A percentile compares a stretch with the other conserved stretches of the same genome.
Conservation (phyloP, 805 yeast species). For the Henningerozyma blattae region DNA sequence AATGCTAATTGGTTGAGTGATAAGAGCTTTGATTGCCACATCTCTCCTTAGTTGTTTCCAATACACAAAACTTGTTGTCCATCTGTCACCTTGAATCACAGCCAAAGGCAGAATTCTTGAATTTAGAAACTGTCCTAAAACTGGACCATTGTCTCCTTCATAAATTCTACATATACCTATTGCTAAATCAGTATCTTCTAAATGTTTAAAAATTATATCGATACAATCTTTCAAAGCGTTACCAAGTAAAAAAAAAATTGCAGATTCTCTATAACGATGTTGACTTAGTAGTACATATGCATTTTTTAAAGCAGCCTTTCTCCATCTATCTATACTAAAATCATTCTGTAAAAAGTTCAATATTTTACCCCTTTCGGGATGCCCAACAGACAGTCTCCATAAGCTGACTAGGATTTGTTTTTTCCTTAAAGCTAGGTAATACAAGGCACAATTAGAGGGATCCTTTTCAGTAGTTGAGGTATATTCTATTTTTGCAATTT, state of each 20-base stretch:
- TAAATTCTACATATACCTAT: constrained; percentile 70
- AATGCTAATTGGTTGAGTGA: constrained; percentile 39
- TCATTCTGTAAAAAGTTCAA: constrained; percentile 65
- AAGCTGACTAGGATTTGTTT: constrained; percentile 66
- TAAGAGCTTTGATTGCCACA: constrained; percentile 50
- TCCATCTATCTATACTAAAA: constrained; percentile 67
- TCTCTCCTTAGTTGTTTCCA: constrained; percentile 46
- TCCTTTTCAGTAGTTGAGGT: constrained; percentile 42
- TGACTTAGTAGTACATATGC: constrained; percentile 85
- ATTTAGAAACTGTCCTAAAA: constrained; percentile 36
- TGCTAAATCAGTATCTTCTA: constrained; percentile 62
- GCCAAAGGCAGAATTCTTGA: constrained; percentile 44
- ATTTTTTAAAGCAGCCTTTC: constrained; percentile 78
- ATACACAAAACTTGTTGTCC: constrained; percentile 73
- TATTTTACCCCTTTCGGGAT: constrained; percentile 77
- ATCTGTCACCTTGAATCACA: constrained; percentile 52
- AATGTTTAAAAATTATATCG: constrained; percentile 54
- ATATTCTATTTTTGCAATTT: constrained; percentile 63
- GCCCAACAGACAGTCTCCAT: constrained; percentile 69
- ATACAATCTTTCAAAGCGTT: constrained; percentile 67
- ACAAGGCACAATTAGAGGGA: constrained; percentile 64
- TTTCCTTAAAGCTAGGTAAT: constrained; percentile 66
- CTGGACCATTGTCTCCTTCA: constrained; percentile 49
- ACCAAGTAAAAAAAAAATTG: constrained; percentile 75
- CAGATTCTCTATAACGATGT: constrained; percentile 80